phyloP scores from a whole-genome alignment of 2,329 filamentous ascomycete genomes.

The Fusarium poae region DNA sequence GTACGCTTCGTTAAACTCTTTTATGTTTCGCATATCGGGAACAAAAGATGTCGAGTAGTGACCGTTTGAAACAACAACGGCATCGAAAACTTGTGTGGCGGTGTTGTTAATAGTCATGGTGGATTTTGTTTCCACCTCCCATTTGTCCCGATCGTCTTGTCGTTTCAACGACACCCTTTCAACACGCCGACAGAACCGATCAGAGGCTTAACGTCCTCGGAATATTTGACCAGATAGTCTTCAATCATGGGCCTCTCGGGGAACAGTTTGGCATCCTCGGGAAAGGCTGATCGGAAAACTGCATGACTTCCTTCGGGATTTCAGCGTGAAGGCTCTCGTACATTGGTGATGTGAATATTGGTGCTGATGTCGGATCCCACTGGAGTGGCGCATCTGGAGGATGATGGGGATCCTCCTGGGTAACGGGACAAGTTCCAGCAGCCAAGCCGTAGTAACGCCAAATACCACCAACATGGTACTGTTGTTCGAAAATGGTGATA shows the following conservation, averaged over 20 bases:
- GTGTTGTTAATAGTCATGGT: slow-evolving; percentile 59
- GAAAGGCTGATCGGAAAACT: slow-evolving; percentile 77
- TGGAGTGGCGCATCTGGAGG: slow-evolving; percentile 74
- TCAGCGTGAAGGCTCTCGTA: slow-evolving; percentile 89
- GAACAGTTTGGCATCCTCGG: slow-evolving; percentile 75
- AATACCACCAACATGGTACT: slow-evolving; percentile 80
- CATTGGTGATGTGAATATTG: slow-evolving; percentile 83
- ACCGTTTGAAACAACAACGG: slow-evolving; percentile 80
- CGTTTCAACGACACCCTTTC: slow-evolving; percentile 62
- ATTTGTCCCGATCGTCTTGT: slow-evolving; percentile 59
- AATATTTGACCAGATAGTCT: slow-evolving; percentile 80
- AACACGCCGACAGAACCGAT: slow-evolving; percentile 81
- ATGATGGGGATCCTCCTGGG: slow-evolving; percentile 75
- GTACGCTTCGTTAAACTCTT: slow-evolving; percentile 69
- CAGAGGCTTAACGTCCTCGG: slow-evolving; percentile 73
- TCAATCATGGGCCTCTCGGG: slow-evolving; percentile 79
- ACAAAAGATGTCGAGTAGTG: slow-evolving; percentile 79
- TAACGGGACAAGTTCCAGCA: slow-evolving; percentile 66
- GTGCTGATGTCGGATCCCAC: slow-evolving; percentile 55
- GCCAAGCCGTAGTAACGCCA: slow-evolving; percentile 80
- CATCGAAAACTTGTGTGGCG: slow-evolving; percentile 72
- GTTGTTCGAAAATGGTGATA: slow-evolving; percentile 86
- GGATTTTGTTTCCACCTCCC: slow-evolving; percentile 71
- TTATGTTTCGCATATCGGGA: slow-evolving; percentile 71
- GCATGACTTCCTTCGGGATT: slow-evolving; percentile 85